These are phyloP conservation scores for Cajanus cajan DNA, from an alignment of 306 rosid genomes.

Conservation along the genomic window DNA sequence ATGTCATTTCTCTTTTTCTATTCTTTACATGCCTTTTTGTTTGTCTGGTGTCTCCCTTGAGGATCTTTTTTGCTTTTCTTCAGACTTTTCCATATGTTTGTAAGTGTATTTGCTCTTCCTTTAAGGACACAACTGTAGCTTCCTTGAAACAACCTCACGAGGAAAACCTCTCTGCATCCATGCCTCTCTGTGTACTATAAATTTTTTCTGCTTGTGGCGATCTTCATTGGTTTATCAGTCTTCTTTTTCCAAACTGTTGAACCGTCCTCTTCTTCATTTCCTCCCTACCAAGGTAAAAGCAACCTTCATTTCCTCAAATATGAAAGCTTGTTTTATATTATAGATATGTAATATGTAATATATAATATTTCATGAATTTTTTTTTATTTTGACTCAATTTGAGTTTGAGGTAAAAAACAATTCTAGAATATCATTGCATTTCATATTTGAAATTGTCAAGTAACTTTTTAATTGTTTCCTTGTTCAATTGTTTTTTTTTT, in stretches of 20 bases:
- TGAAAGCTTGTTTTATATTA: constrained; percentile 1
- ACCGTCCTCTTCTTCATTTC: not conserved
- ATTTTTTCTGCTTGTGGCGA: not conserved
- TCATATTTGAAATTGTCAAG: not conserved
- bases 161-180: not conserved
- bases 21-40: constrained; percentile 16
- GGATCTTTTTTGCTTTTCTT: constrained; percentile 27
- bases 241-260: constrained; percentile 5
- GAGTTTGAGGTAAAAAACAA: not conserved
- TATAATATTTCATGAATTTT: not conserved
- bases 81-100: not conserved
- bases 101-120: not conserved
- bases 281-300: constrained; percentile 21
- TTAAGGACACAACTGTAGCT: constrained; percentile 23
- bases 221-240: not conserved
- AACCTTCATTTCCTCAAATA: constrained; percentile 11
- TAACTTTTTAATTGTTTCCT: not conserved
- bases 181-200: not conserved
- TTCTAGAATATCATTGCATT: not conserved
- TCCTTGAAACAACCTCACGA: constrained; percentile 41
- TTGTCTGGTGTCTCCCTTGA: constrained; percentile 3
- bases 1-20: not conserved
- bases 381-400: not conserved
- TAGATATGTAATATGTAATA: too few relatives aligned
- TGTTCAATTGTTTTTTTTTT: not conserved